Percentiles rank a stretch among this genome's conserved stretches.
Conservation (phyloP, 2,329 filamentous ascomycete species). For the Fusarium poae region DNA sequence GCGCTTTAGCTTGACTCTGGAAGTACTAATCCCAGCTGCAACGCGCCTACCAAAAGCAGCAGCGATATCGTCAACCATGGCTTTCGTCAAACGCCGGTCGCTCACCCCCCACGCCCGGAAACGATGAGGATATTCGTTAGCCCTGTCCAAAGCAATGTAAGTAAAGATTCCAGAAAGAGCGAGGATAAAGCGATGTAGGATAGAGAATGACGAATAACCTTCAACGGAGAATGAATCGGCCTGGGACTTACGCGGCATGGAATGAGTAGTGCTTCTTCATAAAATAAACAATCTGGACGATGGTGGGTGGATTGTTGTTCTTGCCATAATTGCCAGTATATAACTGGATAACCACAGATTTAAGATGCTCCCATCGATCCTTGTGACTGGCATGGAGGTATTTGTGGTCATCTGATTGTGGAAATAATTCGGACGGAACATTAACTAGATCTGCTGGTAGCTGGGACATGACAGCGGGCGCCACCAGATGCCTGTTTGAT, state of each 20-base stretch:
- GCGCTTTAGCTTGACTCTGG: neutral
- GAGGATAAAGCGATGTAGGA: accelerated
- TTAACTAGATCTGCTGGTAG: neutral
- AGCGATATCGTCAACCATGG: neutral
- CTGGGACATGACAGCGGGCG: accelerated
- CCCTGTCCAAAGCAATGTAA: neutral
- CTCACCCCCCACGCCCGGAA: neutral
- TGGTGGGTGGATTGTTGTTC: too few species aligned
- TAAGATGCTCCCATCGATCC: neutral
- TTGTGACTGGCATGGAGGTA: accelerated
- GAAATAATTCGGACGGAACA: neutral
- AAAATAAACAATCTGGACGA: neutral
- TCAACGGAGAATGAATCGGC: too few species aligned
- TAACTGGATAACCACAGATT: neutral
- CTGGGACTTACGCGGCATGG: neutral
- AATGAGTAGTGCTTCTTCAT: neutral
- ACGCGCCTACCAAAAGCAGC: neutral
- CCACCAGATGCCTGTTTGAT: too few species aligned
- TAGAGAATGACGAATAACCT: too few species aligned
- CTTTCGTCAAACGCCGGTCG: neutral
- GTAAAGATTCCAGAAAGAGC: neutral
- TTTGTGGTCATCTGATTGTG: accelerated
- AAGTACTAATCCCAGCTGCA: neutral
- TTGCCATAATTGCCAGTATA: neutral
- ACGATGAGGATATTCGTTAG: neutral